Evolutionary conservation across 73 alveolate species (phyloP).

Genomic region (Stentor roeselii): DNA sequence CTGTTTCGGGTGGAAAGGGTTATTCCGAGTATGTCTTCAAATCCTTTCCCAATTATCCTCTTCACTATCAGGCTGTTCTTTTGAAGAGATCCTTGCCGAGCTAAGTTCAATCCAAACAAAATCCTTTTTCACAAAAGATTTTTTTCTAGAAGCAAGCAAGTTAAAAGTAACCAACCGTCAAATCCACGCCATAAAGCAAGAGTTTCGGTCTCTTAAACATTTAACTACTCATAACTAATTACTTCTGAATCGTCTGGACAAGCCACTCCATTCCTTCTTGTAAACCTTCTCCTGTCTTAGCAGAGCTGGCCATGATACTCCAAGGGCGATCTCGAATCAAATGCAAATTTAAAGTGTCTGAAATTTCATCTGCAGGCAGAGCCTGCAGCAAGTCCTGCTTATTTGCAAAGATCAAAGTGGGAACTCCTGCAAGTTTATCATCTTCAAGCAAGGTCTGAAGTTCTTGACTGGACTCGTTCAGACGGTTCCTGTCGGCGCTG

Average conservation of each 20-base stretch:
- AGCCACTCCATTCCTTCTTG: constrained; percentile 98
- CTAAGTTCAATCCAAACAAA: too few relatives aligned
- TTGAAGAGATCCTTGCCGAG: too few relatives aligned
- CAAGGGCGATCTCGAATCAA: constrained; percentile 94
- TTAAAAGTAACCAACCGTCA: too few relatives aligned
- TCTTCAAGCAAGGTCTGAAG: constrained; percentile 69
- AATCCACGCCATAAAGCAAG: not conserved
- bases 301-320: constrained; percentile 98
- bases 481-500: constrained; percentile 91
- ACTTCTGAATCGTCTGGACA: constrained; percentile 67
- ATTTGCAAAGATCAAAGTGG: constrained; percentile 69
- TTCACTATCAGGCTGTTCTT: too few relatives aligned
- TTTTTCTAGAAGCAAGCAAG: too few relatives aligned
- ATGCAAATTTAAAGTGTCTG: constrained; percentile 80
- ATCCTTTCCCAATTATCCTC: too few relatives aligned
- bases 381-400: constrained; percentile 78
- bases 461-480: constrained; percentile 93
- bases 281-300: constrained; percentile 88
- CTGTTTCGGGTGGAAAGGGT: constrained; percentile 17
- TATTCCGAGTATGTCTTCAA: not conserved
- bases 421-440: constrained; percentile 86
- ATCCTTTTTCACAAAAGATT: too few relatives aligned
- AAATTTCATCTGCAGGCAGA: constrained; percentile 95
- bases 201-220: too few relatives aligned
- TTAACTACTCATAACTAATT: constrained; percentile 42